Evolutionary conservation across 192 early-diverging fungal genomes (phyloP), one percentile per base, ranked within the genome.

Genomic region (Neocallimastix lanati): DNA sequence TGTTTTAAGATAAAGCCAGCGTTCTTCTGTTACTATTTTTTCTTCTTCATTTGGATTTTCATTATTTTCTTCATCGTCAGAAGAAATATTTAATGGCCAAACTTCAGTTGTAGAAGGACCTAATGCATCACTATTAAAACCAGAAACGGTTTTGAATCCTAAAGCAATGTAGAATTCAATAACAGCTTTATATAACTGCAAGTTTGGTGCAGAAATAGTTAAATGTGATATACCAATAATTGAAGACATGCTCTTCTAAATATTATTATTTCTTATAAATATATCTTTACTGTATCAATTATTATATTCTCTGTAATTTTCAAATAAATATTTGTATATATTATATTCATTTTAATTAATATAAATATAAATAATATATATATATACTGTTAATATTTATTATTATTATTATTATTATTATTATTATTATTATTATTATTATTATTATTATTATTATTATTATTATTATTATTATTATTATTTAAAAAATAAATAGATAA

Each of bases 141-240:
- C 80, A 40, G 84, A 82, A 38, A 92, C 83, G 2, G 83, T 84
- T 77, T 82, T 82, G 76, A 92, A 89, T 21, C 92, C 92, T 37
- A 93, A 82, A 29, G 82, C 76, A 29, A 80, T 78, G 81, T 93
- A 93, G 80, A 93, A 92, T 15, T 80, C 79, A 21, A 90, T 78
- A 0, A 86, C 83, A 29, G 82, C 81, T 28, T 86, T 78, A 30
- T 67, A 67, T 67, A 67, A 67, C 25, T 67, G 50, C 28, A 79
- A 58, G 25, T 76, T 76, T 28, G 82, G 79, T 11, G 86, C 84
- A n/a, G 76, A 35, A 15, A 86, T 78, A 28, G 80, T 78, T 78
- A 85, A 28, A 77, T 86, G 86, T 29, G 86, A 86, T 18, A 86
- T 82, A 27, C 67, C 81, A 29, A 76, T 50, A 77, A 83, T 30